Base-by-base conservation (phyloP, 768 basidiomycete genomes). In the Auricularia cornea region DNA sequence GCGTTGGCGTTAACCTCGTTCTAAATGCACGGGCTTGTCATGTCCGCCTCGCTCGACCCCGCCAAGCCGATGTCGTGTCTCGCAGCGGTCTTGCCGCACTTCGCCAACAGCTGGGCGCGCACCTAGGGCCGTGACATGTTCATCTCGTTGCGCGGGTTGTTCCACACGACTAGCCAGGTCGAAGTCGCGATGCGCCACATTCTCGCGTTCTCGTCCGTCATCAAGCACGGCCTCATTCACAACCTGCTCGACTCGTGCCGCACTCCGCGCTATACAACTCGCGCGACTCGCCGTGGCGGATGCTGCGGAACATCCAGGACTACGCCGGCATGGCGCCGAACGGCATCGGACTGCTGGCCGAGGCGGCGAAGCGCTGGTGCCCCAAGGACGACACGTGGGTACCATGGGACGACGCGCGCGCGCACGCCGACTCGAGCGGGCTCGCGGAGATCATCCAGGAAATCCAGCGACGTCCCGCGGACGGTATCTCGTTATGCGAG, bases 231-330 rank as follows among this genome's bases (percentile, higher is more conserved):
- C 0, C 79, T 98, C 68, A 95, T 98, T 68, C 97, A 97, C 0
- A 99, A 99, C 73, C 76, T 99, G 41, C 78, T 99, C 63, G 96
- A 98, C 74, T 97, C 94, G 14, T 80, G 89, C 29, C 84, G 87
- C 59, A 89, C 78, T 64, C 95, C 95, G 20, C 81, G 94, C 87
- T 95, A 94, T 75, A 98, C 75, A 98, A 98, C 74, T 98, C 93
- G 3, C 88, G 97, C 60, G 97, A 99, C 72, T 94, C 93, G 6
- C 96, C 97, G 3, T 98, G 95, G 96, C 98, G 94, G 93, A 96
- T 98, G 91, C 73, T 98, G 64, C 96, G 98, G 73, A 97, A 90
- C 71, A 97, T 99, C 62, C 97, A 98, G 70, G 94, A 98, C 73
- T 98, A 98, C 72, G 87, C 84, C 26, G 77, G 76, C 56, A 87